These are phyloP conservation scores for Candida corydali DNA, from an alignment of 805 yeast species.

Conservation along the genomic window DNA sequence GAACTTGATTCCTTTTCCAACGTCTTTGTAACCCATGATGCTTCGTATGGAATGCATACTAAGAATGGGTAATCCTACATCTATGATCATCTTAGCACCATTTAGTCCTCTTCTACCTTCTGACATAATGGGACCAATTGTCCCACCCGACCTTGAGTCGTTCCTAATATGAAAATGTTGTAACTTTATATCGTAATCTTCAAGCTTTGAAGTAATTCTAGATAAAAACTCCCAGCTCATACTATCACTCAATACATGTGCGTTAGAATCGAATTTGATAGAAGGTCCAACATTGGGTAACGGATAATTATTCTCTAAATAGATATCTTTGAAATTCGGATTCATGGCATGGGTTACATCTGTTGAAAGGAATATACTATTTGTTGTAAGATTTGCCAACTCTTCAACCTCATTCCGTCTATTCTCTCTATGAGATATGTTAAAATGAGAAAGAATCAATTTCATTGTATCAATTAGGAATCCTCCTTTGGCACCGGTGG, in stretches of 20 bases:
- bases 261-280: constrained; percentile 33
- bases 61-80: constrained; percentile 40
- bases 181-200: constrained; percentile 17
- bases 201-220: constrained; percentile 17
- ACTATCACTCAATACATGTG: constrained; percentile 36
- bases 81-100: constrained; percentile 23
- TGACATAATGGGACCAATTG: constrained; percentile 40
- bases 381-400: constrained; percentile 14
- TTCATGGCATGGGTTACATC: constrained; percentile 43
- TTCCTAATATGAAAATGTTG: constrained; percentile 40
- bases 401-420: constrained; percentile 9
- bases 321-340: constrained; percentile 33
- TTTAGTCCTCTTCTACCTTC: constrained; percentile 24
- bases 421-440: background rate
- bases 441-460: constrained; percentile 3
- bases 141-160: constrained; percentile 38
- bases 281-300: constrained; percentile 36
- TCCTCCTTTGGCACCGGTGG: constrained; percentile 38
- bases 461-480: constrained; percentile 16
- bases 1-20: constrained; percentile 32
- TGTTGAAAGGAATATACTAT: constrained; percentile 34
- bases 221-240: constrained; percentile 23
- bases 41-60: constrained; percentile 42
- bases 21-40: constrained; percentile 34
- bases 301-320: constrained; percentile 31